Evolutionary conservation across 805 yeast genomes (phyloP).

Genomic region (Nakazawaea anatomiae): DNA sequence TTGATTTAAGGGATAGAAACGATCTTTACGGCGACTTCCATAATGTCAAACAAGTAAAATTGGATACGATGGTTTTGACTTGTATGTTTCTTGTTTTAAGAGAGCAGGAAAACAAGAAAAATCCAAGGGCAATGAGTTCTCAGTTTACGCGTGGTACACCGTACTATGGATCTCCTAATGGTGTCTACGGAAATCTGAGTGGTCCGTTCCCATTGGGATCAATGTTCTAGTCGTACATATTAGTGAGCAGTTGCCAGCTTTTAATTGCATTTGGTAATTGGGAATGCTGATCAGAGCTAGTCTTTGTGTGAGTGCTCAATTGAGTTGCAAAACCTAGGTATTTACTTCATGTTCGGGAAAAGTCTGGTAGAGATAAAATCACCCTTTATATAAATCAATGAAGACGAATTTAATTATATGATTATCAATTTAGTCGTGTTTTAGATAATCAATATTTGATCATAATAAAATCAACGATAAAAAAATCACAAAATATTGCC

Average conservation of each 20-base stretch:
- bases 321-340: too few species aligned
- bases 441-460: not conserved
- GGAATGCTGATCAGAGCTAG: too few species aligned
- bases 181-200: slow-evolving; percentile 5
- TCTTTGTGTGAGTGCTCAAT: too few species aligned
- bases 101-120: slow-evolving; percentile 14
- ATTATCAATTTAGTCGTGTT: not conserved
- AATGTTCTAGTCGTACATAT: too few species aligned
- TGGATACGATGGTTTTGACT: slow-evolving; percentile 12
- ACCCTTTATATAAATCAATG: too few species aligned
- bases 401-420: too few species aligned
- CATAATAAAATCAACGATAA: not conserved
- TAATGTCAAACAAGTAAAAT: slow-evolving; percentile 10
- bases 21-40: slow-evolving; percentile 9
- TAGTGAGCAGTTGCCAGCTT: too few species aligned
- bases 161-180: not conserved
- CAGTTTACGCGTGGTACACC: slow-evolving; percentile 1
- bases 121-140: slow-evolving; percentile 5
- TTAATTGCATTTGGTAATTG: too few species aligned
- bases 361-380: too few species aligned
- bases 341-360: too few species aligned
- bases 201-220: slow-evolving; percentile 2
- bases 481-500: not conserved
- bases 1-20: slow-evolving; percentile 3
- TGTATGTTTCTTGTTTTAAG: slow-evolving; percentile 12